These are phyloP conservation scores for Meira nashicola DNA, from an alignment of 1,284 basidiomycete species.

Conservation along the genomic window DNA sequence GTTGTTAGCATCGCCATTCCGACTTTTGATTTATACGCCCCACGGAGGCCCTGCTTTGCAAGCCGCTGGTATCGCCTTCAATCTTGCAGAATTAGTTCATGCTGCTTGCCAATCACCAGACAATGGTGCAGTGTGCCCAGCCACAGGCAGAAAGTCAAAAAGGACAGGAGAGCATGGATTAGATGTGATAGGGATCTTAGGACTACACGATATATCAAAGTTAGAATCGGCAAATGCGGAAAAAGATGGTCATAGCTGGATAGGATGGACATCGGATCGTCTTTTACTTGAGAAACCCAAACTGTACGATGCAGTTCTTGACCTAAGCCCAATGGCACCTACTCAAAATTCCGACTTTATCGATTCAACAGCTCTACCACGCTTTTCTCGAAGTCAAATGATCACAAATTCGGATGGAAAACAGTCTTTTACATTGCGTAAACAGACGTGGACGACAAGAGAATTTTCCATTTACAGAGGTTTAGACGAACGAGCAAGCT, in stretches of 20 bases:
- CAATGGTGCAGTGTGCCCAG: slow-evolving; percentile 18
- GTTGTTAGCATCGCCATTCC: slow-evolving; percentile 27
- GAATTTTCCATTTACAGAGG: slow-evolving; percentile 31
- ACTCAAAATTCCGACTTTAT: slow-evolving; percentile 15
- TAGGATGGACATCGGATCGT: slow-evolving; percentile 42
- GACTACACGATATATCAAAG: slow-evolving; percentile 32
- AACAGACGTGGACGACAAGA: slow-evolving; percentile 30
- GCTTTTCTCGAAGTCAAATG: slow-evolving; percentile 15
- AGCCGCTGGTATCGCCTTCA: slow-evolving; percentile 28
- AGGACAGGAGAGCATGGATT: slow-evolving; percentile 14
- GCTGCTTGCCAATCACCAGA: slow-evolving; percentile 14
- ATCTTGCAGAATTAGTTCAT: slow-evolving; percentile 28
- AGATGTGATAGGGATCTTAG: slow-evolving; percentile 31
- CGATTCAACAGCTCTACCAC: slow-evolving; percentile 11
- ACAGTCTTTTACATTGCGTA: slow-evolving; percentile 18
- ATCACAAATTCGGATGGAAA: slow-evolving; percentile 5
- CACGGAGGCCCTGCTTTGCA: slow-evolving; percentile 22
- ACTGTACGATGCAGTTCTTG: slow-evolving; percentile 37
- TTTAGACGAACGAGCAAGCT: slow-evolving; percentile 6
- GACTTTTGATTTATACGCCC: slow-evolving; percentile 36
- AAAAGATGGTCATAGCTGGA: slow-evolving; percentile 20
- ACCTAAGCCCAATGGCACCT: slow-evolving; percentile 28
- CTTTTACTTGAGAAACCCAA: slow-evolving; percentile 37
- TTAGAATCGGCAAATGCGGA: slow-evolving; percentile 22
- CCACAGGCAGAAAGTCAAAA: not conserved